phyloP scores from a whole-genome alignment of 441 rosid genomes.

The Oxalis stricta region DNA sequence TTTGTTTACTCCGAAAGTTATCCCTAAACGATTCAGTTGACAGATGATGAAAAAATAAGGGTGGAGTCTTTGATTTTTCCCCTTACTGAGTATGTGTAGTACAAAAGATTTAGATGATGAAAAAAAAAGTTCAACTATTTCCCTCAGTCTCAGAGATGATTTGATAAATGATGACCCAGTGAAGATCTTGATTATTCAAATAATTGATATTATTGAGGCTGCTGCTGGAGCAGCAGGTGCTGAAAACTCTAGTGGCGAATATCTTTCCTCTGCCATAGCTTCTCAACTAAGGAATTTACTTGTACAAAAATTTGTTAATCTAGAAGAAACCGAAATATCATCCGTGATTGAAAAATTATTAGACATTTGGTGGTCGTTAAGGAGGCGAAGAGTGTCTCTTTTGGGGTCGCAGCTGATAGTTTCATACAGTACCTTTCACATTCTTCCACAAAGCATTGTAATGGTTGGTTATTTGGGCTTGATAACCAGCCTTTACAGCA shows the following conservation, averaged over 20 bases:
- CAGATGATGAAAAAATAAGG: slow-evolving; percentile 50
- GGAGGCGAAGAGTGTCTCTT: slow-evolving; percentile 85
- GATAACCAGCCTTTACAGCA: slow-evolving; percentile 45
- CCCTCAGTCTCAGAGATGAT: slow-evolving; percentile 24
- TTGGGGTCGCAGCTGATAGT: slow-evolving; percentile 83
- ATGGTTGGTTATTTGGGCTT: slow-evolving; percentile 35
- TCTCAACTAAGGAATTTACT: slow-evolving; percentile 46
- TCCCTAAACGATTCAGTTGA: slow-evolving; percentile 61
- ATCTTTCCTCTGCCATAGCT: slow-evolving; percentile 55
- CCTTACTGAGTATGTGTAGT: slow-evolving; percentile 26
- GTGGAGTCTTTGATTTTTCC: slow-evolving; percentile 36
- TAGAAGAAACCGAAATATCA: slow-evolving; percentile 32
- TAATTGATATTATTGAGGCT: slow-evolving; percentile 53
- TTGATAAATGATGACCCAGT: slow-evolving; percentile 20
- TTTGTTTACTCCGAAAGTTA: slow-evolving; percentile 39
- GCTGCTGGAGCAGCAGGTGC: slow-evolving; percentile 69
- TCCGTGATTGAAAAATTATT: slow-evolving; percentile 47
- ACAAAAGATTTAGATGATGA: slow-evolving; percentile 16
- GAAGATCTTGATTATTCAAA: slow-evolving; percentile 41
- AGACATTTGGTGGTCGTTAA: slow-evolving; percentile 79
- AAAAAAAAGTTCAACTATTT: slow-evolving; percentile 19
- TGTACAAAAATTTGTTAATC: slow-evolving; percentile 22
- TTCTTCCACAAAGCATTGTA: slow-evolving; percentile 47
- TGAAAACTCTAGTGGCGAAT: slow-evolving; percentile 43
- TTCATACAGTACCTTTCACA: slow-evolving; percentile 64